phyloP scores from a whole-genome alignment of 208 protist species.

The Trypanosoma theileri region DNA sequence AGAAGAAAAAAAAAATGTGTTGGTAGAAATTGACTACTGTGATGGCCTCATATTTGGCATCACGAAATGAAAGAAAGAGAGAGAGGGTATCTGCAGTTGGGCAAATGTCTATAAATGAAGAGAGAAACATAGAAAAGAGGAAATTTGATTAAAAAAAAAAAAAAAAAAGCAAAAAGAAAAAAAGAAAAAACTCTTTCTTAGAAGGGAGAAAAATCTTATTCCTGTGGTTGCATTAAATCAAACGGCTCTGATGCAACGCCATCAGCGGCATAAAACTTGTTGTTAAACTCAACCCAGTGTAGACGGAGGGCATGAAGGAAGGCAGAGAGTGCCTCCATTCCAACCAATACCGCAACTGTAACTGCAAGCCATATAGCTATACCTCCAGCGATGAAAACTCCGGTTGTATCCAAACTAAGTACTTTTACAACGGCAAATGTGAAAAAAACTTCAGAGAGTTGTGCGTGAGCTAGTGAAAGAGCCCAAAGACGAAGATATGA shows the following conservation, averaged over 20 bases:
- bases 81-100: background rate
- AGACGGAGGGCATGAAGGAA: slow-evolving; percentile 99
- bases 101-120: slow-evolving; percentile 9
- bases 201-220: background rate
- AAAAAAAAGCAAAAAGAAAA: background rate
- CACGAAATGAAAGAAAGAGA: background rate
- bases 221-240: slow-evolving; percentile 22
- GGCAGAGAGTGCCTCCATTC: slow-evolving; percentile 99
- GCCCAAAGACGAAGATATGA: slow-evolving; percentile 99
- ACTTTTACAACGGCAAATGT: slow-evolving; percentile 66
- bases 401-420: slow-evolving; percentile 40
- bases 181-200: background rate
- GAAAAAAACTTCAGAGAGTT: slow-evolving; percentile 94
- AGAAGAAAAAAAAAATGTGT: too few relatives aligned
- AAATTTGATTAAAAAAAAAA: background rate
- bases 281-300: slow-evolving; percentile 98
- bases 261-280: slow-evolving; percentile 96
- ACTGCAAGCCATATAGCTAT: slow-evolving; percentile 91
- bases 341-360: slow-evolving; percentile 96
- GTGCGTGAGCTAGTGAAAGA: slow-evolving; percentile 99
- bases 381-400: slow-evolving; percentile 79
- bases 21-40: too few relatives aligned
- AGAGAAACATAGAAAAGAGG: background rate
- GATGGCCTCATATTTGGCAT: too few relatives aligned
- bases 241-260: slow-evolving; percentile 80